phyloP scores from a whole-genome alignment of 1,284 basidiomycete species.

The Fomitopsis pinicola region DNA sequence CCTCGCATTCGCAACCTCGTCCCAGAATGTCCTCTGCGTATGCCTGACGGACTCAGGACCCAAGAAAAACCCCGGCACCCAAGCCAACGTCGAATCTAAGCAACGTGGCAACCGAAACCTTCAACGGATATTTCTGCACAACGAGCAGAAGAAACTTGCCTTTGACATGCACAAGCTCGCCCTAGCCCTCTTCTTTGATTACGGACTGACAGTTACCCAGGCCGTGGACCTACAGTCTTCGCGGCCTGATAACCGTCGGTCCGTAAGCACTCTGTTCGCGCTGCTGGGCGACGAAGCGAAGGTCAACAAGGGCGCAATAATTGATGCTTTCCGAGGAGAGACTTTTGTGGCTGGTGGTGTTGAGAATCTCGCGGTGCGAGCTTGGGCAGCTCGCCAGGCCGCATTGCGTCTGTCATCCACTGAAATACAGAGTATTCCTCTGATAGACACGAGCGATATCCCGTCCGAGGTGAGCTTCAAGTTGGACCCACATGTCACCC shows the following conservation, averaged over 20 bases:
- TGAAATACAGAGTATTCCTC: background rate
- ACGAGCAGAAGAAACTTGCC: conserved; percentile 23
- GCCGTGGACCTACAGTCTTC: conserved; percentile 42
- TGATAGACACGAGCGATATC: conserved; percentile 4
- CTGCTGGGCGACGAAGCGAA: conserved; percentile 8
- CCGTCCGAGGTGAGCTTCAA: conserved; percentile 1
- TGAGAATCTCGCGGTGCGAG: conserved; percentile 7
- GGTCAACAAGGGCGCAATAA: conserved; percentile 4
- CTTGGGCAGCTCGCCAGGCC: conserved; percentile 9
- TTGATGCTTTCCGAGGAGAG: conserved; percentile 5
- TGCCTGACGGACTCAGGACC: background rate
- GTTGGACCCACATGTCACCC: background rate
- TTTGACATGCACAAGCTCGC: conserved; percentile 42
- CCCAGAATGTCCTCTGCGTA: conserved; percentile 25
- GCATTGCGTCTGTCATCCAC: background rate
- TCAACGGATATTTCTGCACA: conserved; percentile 10
- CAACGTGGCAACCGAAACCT: conserved; percentile 3
- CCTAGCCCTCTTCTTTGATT: conserved; percentile 33
- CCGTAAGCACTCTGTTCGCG: background rate
- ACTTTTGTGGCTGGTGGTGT: background rate
- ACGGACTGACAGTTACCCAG: conserved; percentile 29
- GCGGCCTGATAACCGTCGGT: background rate
- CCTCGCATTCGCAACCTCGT: conserved; percentile 34
- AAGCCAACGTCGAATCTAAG: background rate
- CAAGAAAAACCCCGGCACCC: background rate